A percentile compares a stretch with the other conserved stretches of the same genome.
Evolutionary conservation across 2,329 filamentous ascomycete genomes (phyloP).

Genomic region (Aspergillus nomiae): DNA sequence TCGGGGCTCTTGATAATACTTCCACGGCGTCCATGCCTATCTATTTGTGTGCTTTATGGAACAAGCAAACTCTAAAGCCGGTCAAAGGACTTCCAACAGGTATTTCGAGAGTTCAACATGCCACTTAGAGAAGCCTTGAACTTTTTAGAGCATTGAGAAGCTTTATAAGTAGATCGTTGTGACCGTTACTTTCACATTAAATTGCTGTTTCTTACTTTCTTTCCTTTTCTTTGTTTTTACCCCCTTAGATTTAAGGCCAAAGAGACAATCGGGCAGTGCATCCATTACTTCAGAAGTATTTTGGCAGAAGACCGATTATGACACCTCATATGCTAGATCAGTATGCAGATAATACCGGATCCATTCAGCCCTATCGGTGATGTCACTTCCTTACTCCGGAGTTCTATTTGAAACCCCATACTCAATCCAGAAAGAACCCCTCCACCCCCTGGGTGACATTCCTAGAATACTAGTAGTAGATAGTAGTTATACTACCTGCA

Average conservation of each 20-base stretch:
- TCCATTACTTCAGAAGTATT: background rate
- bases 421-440: background rate
- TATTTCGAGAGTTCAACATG: background rate
- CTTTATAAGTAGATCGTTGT: background rate
- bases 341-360: background rate
- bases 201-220: background rate
- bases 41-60: background rate
- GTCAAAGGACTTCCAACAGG: background rate
- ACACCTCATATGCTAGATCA: background rate
- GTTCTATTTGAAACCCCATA: background rate
- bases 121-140: background rate
- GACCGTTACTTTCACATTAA: background rate
- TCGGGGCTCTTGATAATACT: slow-evolving; percentile 57
- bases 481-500: background rate
- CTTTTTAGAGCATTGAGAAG: background rate
- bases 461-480: background rate
- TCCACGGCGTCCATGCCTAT: background rate
- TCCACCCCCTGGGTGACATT: background rate
- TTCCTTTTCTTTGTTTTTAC: background rate
- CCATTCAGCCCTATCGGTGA: background rate
- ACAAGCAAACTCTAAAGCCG: background rate
- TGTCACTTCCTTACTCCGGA: background rate
- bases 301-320: background rate
- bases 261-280: background rate
- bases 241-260: background rate